Base-by-base conservation (phyloP, 495 filamentous ascomycete genomes). In the Talaromyces stipitatus region DNA sequence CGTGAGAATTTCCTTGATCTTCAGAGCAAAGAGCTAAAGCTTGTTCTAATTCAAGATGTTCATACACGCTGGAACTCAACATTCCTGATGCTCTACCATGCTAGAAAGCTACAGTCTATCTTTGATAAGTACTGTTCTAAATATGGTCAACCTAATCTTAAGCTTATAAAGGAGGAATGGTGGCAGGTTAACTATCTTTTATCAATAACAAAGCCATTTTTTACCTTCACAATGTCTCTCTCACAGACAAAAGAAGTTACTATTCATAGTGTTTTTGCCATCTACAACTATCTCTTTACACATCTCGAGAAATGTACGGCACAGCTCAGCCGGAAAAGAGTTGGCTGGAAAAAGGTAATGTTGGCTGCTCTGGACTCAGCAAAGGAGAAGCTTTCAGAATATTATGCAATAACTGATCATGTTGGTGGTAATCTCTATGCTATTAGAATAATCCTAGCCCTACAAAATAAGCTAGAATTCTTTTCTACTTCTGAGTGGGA, bases 21-120 rank as follows among this genome's bases (percentile, higher is more conserved):
- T 18, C 50, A 60, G 29, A 55, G 23, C 14, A 47, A 36, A 24
- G 58, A 59, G 5, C 45, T 23, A 54, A 63, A 54, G 20, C 60
- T 63, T 28, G 51, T 65, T n/a, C 61, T 57, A 27, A 63, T 65
- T n/a, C 54, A 68, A 45, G 65, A 68, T 56, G 56, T 65, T 54
- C 50, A 5, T n/a, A n/a, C n/a, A n/a, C n/a, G n/a, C n/a, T n/a
- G n/a, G n/a, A n/a, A n/a, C n/a, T n/a, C 32, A 7, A 54, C 50
- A 10, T 54, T 32, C 30, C 50, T 54, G 8, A 68, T 68, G 56
- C 60, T 68, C 36, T 27, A 43, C 6, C 63, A 56, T 9, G 60
- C 58, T 3, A 62, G 54, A 20, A 45, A 50, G 3, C 57, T 68
- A 20, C 43, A 54, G 26, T 24, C 38, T 1, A 30, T 22, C 10